Evolutionary conservation across 495 filamentous ascomycete species (phyloP).

Genomic region (Penicillium arizonense): DNA sequence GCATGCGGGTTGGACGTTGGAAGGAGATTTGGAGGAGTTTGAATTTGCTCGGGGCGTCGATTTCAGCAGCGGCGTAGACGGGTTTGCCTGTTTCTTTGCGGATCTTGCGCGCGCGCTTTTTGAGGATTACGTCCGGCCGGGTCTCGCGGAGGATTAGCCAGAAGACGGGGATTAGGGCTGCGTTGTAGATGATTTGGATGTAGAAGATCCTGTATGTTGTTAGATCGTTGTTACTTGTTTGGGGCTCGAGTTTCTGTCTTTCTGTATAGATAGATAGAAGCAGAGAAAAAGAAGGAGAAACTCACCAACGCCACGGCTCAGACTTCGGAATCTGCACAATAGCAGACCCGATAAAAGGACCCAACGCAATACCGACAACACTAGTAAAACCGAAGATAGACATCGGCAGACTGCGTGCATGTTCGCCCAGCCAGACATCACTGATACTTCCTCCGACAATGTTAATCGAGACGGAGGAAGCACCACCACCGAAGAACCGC

Average conservation of each 20-base stretch:
- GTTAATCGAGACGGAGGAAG: slow-evolving; percentile 45
- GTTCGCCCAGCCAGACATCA: slow-evolving; percentile 41
- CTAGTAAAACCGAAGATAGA: slow-evolving; percentile 43
- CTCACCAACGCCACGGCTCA: slow-evolving; percentile 45
- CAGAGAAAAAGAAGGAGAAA: not conserved
- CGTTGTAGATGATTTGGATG: slow-evolving; percentile 51
- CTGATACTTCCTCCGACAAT: slow-evolving; percentile 47
- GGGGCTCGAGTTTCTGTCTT: not conserved
- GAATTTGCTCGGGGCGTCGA: slow-evolving; percentile 23
- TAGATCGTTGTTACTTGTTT: too few species aligned
- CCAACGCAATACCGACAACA: slow-evolving; percentile 46
- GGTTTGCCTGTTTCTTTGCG: slow-evolving; percentile 56
- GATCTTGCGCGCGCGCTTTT: slow-evolving; percentile 59
- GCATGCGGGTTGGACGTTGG: slow-evolving; percentile 46
- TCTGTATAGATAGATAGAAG: not conserved
- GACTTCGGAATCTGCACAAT: slow-evolving; percentile 36
- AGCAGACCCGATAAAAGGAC: slow-evolving; percentile 45
- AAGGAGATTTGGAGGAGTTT: slow-evolving; percentile 34
- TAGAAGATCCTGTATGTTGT: slow-evolving; percentile 45
- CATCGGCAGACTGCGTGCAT: slow-evolving; percentile 43
- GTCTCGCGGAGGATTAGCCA: slow-evolving; percentile 44
- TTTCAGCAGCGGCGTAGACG: slow-evolving; percentile 35
- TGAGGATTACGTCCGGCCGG: slow-evolving; percentile 52
- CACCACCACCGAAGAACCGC: slow-evolving; percentile 50
- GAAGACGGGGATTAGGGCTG: slow-evolving; percentile 40